These are phyloP conservation scores for Margaritispora aquatica DNA, from an alignment of 495 filamentous ascomycete genomes.

Conservation along the genomic window DNA sequence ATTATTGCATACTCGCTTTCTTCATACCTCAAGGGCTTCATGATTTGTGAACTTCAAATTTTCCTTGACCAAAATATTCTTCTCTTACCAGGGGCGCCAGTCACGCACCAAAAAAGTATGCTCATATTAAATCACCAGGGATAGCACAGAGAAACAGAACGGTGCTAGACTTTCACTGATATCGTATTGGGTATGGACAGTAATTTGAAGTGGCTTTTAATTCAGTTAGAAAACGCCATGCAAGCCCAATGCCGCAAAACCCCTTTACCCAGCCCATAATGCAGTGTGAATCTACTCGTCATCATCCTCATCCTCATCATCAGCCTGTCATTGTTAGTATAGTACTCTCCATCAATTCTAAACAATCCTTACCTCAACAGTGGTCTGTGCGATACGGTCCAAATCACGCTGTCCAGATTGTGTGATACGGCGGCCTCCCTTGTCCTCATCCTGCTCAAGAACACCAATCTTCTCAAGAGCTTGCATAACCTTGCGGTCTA, in stretches of 20 bases:
- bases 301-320: not conserved
- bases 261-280: slow-evolving; percentile 6
- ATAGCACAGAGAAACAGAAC: too few relatives aligned
- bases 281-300: not conserved
- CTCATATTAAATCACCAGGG: not conserved
- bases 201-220: slow-evolving; percentile 7
- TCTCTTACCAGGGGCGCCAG: too few relatives aligned
- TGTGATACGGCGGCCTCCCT: slow-evolving; percentile 94
- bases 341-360: too few relatives aligned
- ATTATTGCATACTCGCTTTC: too few relatives aligned
- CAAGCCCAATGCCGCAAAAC: slow-evolving; percentile 11
- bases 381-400: slow-evolving; percentile 82
- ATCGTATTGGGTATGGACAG: not conserved
- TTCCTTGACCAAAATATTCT: too few relatives aligned
- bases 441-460: slow-evolving; percentile 91
- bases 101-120: not conserved
- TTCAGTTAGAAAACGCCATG: slow-evolving; percentile 16
- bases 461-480: slow-evolving; percentile 98
- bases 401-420: slow-evolving; percentile 97
- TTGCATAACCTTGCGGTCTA: slow-evolving; percentile 95
- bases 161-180: not conserved
- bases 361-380: slow-evolving; percentile 45
- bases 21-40: too few relatives aligned
- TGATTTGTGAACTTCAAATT: too few relatives aligned
- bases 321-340: not conserved